Conservation (phyloP, 2,329 filamentous ascomycete species). For the Fusarium proliferatum region DNA sequence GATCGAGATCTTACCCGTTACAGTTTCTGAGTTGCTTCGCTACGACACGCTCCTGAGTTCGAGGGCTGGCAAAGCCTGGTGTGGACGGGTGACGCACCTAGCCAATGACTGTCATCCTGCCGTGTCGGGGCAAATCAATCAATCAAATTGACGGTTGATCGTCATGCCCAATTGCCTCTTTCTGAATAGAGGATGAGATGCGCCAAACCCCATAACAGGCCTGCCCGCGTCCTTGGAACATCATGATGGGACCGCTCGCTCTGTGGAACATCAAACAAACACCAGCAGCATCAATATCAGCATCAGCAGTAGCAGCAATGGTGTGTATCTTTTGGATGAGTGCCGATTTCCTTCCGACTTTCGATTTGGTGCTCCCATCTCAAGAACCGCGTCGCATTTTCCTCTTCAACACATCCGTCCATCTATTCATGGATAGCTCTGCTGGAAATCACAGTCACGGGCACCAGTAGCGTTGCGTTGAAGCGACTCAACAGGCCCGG, state of each 20-base stretch:
- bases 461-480: conserved; percentile 28
- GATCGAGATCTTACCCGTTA: conserved; percentile 46
- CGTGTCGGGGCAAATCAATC: conserved; percentile 29
- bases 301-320: neutral
- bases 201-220: conserved; percentile 27
- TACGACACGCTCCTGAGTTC: conserved; percentile 20
- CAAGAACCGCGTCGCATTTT: neutral
- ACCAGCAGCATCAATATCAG: conserved; percentile 1
- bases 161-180: conserved; percentile 26
- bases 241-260: conserved; percentile 21
- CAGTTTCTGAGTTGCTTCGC: conserved; percentile 24
- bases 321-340: conserved; percentile 4
- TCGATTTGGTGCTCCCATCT: conserved; percentile 1
- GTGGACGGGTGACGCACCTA: conserved; percentile 8
- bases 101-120: conserved; percentile 22
- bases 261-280: conserved; percentile 22
- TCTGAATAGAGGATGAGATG: conserved; percentile 30
- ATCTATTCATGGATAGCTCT: conserved; percentile 1
- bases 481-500: conserved; percentile 22
- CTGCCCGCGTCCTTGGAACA: conserved; percentile 31
- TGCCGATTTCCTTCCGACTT: conserved; percentile 1
- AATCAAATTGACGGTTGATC: conserved; percentile 36
- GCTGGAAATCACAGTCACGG: conserved; percentile 23
- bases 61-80: conserved; percentile 7
- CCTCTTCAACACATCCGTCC: neutral